phyloP scores from a whole-genome alignment of 2,329 filamentous ascomycete genomes.

The Colletotrichum sp. region DNA sequence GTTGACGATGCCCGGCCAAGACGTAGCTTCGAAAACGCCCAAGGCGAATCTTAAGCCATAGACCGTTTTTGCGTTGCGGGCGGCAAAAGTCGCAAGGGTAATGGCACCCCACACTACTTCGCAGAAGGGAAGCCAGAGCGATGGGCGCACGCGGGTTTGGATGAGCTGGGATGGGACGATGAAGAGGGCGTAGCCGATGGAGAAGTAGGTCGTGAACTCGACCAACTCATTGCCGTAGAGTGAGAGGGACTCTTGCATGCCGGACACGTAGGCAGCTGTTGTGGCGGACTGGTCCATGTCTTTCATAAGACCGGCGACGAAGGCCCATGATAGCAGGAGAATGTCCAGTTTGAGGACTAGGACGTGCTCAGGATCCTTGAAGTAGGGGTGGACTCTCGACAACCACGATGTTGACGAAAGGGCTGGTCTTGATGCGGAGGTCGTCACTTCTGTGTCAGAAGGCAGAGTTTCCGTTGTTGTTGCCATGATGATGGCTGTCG shows the following conservation, averaged over 20 bases:
- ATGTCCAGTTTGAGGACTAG: slow-evolving; percentile 32
- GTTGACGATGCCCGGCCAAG: slow-evolving; percentile 45
- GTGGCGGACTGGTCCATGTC: slow-evolving; percentile 35
- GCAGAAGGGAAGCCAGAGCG: slow-evolving; percentile 46
- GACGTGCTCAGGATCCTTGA: slow-evolving; percentile 29
- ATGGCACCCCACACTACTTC: slow-evolving; percentile 27
- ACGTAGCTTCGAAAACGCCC: slow-evolving; percentile 42
- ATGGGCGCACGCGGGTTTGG: slow-evolving; percentile 44
- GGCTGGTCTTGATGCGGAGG: background rate
- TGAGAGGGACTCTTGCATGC: slow-evolving; percentile 27
- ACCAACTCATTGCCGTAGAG: slow-evolving; percentile 29
- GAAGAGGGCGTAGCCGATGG: slow-evolving; percentile 26
- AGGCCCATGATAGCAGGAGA: slow-evolving; percentile 22
- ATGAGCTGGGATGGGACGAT: slow-evolving; percentile 33
- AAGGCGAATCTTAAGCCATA: slow-evolving; percentile 47
- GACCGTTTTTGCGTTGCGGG: slow-evolving; percentile 28
- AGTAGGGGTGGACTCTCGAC: slow-evolving; percentile 32
- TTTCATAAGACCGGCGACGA: slow-evolving; percentile 24
- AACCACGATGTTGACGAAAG: slow-evolving; percentile 25
- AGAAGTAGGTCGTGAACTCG: slow-evolving; percentile 25
- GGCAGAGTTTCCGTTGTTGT: background rate
- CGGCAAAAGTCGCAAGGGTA: background rate
- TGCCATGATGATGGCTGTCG: background rate
- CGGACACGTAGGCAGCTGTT: slow-evolving; percentile 25
- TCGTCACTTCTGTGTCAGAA: background rate